Conservation (phyloP, 164 flowering plant genomes). For the Pachysandra terminalis region DNA sequence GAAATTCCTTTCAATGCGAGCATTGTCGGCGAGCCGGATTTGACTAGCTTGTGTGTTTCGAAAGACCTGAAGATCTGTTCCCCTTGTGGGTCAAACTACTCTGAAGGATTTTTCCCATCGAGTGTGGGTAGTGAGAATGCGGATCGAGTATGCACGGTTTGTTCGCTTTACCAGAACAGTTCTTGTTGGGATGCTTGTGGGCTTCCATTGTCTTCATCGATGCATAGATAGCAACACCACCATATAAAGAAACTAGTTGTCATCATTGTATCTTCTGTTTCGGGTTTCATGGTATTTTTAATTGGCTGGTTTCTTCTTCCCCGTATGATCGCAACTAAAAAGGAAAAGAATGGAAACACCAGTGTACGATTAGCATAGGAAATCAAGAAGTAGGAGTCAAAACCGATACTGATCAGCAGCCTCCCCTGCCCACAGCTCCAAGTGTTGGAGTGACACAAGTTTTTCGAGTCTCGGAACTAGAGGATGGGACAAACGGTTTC, state of each 20-base stretch:
- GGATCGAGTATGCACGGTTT: conserved; percentile 76
- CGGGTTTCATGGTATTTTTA: conserved; percentile 40
- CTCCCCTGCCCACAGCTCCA: conserved; percentile 30
- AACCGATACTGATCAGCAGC: conserved; percentile 17
- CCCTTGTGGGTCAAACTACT: conserved; percentile 51
- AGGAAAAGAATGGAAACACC: conserved; percentile 35
- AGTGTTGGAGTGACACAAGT: conserved; percentile 61
- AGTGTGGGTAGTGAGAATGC: conserved; percentile 59
- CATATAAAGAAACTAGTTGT: conserved; percentile 33
- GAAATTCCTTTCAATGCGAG: conserved; percentile 77
- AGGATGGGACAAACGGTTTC: conserved; percentile 90
- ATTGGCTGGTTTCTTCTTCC: conserved; percentile 54
- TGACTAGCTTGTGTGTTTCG: conserved; percentile 66
- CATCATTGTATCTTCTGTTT: conserved; percentile 43
- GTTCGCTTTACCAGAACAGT: conserved; percentile 89
- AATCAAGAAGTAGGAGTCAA: conserved; percentile 42
- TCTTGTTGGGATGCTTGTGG: conserved; percentile 69
- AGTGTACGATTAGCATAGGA: conserved; percentile 41
- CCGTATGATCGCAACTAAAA: conserved; percentile 23
- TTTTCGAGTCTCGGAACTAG: conserved; percentile 81
- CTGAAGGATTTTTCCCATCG: conserved; percentile 74
- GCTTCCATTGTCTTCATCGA: conserved; percentile 28
- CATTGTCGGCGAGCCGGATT: conserved; percentile 64
- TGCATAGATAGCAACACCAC: conserved; percentile 13
- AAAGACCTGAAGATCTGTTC: too few relatives aligned